Conservation (phyloP, 495 filamentous ascomycete species). For the Xylaria nigripes region DNA sequence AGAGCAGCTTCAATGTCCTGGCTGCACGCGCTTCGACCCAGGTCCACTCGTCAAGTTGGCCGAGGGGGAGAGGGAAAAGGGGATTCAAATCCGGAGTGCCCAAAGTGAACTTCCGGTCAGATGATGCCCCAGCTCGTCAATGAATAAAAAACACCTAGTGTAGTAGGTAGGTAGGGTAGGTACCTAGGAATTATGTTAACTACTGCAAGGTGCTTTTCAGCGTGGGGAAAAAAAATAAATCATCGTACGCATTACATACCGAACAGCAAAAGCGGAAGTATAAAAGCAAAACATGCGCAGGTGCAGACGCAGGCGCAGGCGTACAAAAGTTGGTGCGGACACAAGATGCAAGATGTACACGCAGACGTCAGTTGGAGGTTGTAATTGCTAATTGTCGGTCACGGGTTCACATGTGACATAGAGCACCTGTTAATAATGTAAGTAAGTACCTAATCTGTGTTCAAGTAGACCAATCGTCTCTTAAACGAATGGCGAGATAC, state of each 20-base stretch:
- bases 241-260: not conserved
- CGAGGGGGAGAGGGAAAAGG: too few species aligned
- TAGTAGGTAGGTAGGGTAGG: not conserved
- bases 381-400: not conserved
- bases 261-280: not conserved
- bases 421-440: not conserved
- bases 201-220: slow-evolving; percentile 2
- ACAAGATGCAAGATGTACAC: too few species aligned
- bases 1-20: not conserved
- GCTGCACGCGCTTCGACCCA: not conserved
- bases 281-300: too few species aligned
- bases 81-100: not conserved
- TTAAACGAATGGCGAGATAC: too few species aligned
- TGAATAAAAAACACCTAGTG: too few species aligned
- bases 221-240: not conserved
- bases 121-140: not conserved
- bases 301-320: too few species aligned
- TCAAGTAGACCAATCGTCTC: not conserved
- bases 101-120: not conserved
- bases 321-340: too few species aligned
- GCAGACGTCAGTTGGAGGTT: not conserved
- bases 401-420: not conserved
- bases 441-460: not conserved
- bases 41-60: not conserved
- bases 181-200: not conserved